phyloP scores from a whole-genome alignment of 345 rosid species.

The Ceriops tagal region DNA sequence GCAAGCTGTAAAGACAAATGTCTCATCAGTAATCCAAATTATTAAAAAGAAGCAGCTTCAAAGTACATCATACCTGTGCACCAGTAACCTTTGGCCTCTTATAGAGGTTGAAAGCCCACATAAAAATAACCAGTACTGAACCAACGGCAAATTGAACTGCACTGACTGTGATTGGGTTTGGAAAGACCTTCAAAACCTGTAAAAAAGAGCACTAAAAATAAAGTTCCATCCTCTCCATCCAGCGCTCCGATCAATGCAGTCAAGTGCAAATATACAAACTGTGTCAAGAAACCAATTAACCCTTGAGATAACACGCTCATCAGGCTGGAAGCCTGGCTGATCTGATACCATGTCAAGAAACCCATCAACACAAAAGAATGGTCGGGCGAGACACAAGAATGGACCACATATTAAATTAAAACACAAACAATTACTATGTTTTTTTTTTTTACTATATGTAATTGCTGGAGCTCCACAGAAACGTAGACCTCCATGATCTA shows the following conservation, averaged over 20 bases:
- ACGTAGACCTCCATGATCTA: too few relatives aligned
- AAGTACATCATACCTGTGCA: constrained; percentile 21
- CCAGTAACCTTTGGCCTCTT: constrained; percentile 72
- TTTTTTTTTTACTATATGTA: too few relatives aligned
- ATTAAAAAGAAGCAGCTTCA: background rate
- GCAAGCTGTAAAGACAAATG: constrained; percentile 47
- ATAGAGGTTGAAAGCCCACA: constrained; percentile 84
- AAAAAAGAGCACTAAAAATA: background rate
- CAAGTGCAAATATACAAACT: too few relatives aligned
- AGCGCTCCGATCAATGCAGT: background rate
- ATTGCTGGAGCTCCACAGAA: too few relatives aligned
- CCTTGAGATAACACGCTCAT: too few relatives aligned
- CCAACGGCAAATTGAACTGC: constrained; percentile 80
- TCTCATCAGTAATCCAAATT: background rate
- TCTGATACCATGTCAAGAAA: too few relatives aligned
- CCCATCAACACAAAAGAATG: too few relatives aligned
- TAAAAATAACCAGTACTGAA: constrained; percentile 52
- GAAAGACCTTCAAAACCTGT: constrained; percentile 88
- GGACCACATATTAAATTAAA: too few relatives aligned
- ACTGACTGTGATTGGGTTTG: constrained; percentile 66
- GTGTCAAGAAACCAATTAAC: too few relatives aligned
- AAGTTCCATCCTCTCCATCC: background rate
- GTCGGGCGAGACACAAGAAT: too few relatives aligned
- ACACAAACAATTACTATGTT: too few relatives aligned
- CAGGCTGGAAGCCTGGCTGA: too few relatives aligned